Conservation (phyloP, 2,329 filamentous ascomycete species). For the Meredithiella fracta region DNA sequence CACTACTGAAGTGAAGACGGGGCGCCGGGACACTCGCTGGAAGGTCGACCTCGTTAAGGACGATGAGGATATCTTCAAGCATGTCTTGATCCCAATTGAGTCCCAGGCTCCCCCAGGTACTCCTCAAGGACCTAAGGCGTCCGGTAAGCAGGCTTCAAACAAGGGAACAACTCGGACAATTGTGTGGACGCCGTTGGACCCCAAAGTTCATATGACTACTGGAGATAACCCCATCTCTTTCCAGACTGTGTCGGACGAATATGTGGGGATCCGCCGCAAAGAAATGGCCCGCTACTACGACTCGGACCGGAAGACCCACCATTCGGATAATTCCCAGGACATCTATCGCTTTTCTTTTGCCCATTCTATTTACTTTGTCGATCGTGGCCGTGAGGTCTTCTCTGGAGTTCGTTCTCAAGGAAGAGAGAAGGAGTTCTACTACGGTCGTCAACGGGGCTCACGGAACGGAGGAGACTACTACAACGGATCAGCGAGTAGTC, state of each 20-base stretch:
- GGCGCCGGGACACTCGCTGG: slow-evolving; percentile 36
- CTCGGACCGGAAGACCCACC: slow-evolving; percentile 22
- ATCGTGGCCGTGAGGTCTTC: slow-evolving; percentile 56
- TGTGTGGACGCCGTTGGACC: slow-evolving; percentile 10
- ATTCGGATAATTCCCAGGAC: not conserved
- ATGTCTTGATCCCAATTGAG: slow-evolving; percentile 28
- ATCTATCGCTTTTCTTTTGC: slow-evolving; percentile 62
- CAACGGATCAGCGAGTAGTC: not conserved
- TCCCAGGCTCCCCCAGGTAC: slow-evolving; percentile 6
- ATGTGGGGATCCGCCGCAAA: slow-evolving; percentile 49
- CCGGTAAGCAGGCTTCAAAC: not conserved
- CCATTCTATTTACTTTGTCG: slow-evolving; percentile 47
- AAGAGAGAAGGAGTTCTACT: slow-evolving; percentile 19
- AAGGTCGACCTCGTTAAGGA: slow-evolving; percentile 54
- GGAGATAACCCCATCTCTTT: slow-evolving; percentile 28
- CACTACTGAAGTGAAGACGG: slow-evolving; percentile 41
- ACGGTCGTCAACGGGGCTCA: slow-evolving; percentile 19
- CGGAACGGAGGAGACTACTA: slow-evolving; percentile 3
- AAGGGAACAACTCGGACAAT: not conserved
- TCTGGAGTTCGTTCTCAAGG: slow-evolving; percentile 43
- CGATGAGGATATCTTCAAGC: slow-evolving; percentile 36
- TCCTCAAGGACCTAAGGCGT: slow-evolving; percentile 5
- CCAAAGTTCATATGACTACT: slow-evolving; percentile 21
- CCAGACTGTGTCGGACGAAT: slow-evolving; percentile 43
- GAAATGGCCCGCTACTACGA: slow-evolving; percentile 34